Conservation (phyloP, 2,329 filamentous ascomycete species). For the Hymenoscyphus fraxineus region DNA sequence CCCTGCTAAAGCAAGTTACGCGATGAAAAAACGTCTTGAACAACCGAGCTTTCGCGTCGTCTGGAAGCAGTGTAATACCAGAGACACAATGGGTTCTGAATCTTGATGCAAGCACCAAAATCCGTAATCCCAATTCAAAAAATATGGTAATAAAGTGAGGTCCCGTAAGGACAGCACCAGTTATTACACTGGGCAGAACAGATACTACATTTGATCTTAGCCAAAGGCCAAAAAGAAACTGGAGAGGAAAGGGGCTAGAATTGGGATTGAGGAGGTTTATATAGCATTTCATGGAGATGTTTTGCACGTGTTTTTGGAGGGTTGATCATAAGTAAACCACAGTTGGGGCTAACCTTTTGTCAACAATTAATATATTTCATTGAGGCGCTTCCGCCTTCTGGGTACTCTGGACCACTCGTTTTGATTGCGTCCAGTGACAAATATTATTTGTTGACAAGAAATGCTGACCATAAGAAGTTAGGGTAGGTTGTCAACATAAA, state of each 20-base stretch:
- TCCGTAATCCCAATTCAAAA: slow-evolving; percentile 52
- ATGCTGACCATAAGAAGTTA: too few species aligned
- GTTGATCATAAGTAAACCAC: background rate
- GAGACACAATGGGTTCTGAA: slow-evolving; percentile 60
- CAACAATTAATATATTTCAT: background rate
- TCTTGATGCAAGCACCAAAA: slow-evolving; percentile 64
- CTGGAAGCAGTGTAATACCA: slow-evolving; percentile 70
- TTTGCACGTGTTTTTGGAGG: background rate
- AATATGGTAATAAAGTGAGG: slow-evolving; percentile 35
- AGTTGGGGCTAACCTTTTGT: background rate
- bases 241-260: background rate
- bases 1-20: background rate
- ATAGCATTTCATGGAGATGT: background rate
- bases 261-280: background rate
- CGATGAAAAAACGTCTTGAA: background rate
- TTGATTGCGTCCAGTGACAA: background rate
- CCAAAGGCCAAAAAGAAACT: slow-evolving; percentile 15
- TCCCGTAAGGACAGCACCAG: slow-evolving; percentile 40
- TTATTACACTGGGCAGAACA: slow-evolving; percentile 70
- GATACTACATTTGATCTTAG: slow-evolving; percentile 61
- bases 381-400: background rate
- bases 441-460: background rate
- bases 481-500: too few species aligned
- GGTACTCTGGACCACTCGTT: background rate
- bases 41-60: slow-evolving; percentile 57